Evolutionary conservation across 2,329 filamentous ascomycete species (phyloP).

Genomic region (Arthrinium phaeospermum): DNA sequence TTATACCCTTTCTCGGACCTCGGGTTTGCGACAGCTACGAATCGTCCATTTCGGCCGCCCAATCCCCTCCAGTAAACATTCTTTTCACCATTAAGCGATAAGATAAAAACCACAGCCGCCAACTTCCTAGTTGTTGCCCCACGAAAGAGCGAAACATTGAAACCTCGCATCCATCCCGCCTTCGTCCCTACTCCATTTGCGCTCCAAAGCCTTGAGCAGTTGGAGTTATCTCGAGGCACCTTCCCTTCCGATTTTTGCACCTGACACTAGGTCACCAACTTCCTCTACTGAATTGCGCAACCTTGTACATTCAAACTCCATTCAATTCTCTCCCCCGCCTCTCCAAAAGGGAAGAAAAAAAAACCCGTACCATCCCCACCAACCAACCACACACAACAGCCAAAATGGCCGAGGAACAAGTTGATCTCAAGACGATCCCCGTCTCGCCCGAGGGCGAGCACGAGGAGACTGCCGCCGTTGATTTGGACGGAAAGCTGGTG

Average conservation of each 20-base stretch:
- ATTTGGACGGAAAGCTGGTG: constrained; percentile 67
- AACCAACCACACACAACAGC: background rate
- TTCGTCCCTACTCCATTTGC: constrained; percentile 15
- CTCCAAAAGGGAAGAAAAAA: constrained; percentile 1
- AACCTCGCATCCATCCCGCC: constrained; percentile 13
- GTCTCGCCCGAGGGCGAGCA: constrained; percentile 69
- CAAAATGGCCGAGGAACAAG: constrained; percentile 62
- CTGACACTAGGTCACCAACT: background rate
- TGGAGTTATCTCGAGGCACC: background rate
- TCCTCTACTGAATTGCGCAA: background rate
- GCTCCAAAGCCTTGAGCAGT: background rate
- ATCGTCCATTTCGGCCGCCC: background rate
- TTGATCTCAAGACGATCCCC: constrained; percentile 72
- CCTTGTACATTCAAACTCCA: background rate
- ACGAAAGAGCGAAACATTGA: constrained; percentile 16
- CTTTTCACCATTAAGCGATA: constrained; percentile 4
- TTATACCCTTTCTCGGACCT: constrained; percentile 5
- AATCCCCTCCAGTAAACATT: background rate
- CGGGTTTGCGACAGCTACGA: constrained; percentile 3
- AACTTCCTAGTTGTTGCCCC: constrained; percentile 6
- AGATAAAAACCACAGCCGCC: constrained; percentile 2
- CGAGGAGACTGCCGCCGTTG: constrained; percentile 51
- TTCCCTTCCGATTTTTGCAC: constrained; percentile 2
- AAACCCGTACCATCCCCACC: constrained; percentile 5
- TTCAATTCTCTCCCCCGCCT: background rate